Evolutionary conservation across 1,139 yeast species (phyloP), one percentile per base, ranked within the genome.

Genomic region (Candida mesenterica): DNA sequence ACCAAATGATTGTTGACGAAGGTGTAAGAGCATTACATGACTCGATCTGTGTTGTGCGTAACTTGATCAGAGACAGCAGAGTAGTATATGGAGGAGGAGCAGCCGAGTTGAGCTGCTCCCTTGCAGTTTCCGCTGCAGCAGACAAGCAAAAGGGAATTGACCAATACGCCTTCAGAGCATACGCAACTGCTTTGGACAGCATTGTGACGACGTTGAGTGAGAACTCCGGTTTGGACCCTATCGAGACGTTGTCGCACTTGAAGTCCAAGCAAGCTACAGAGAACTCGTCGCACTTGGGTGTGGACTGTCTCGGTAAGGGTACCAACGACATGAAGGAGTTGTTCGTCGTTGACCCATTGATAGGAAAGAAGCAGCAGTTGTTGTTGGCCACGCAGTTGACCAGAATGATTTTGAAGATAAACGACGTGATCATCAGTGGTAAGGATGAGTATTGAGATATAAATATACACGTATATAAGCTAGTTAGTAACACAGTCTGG

Each of bases 81-180:
- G 88, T 94, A 32, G 97, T 94, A 12, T 94, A 94, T 56, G 98
- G 98, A 45, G 98, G 98, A 49, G 99, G 98, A 50, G 96, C 98
- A 15, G 94, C 97, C 17, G 99, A 94, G 65, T 79, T 92, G 38
- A 74, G 97, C 2, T 85, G 96, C 68, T 89, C 97, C 12, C 66
- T 92, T 48, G 95, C 95, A 8, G 96, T 94, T 14, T 75, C 90
- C 38, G 88, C 83, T 35, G 96, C 86, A 45, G 97, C 97, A 26
- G 97, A 90, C 60, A 80, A 78, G 55, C 95, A 87, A 62, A 82
- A 80, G 53, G 97, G 97, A 41, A 90, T 92, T 48, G 97, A 90
- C 56, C 99, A 92, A 67, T 92, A 92, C 60, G 97, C 97, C 1
- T 89, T 92, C 78, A 80, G 97, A 57, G 96, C 97, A 1, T 94